phyloP scores from a whole-genome alignment of 2,329 filamentous ascomycete genomes.

The Hypoxylon sp. region DNA sequence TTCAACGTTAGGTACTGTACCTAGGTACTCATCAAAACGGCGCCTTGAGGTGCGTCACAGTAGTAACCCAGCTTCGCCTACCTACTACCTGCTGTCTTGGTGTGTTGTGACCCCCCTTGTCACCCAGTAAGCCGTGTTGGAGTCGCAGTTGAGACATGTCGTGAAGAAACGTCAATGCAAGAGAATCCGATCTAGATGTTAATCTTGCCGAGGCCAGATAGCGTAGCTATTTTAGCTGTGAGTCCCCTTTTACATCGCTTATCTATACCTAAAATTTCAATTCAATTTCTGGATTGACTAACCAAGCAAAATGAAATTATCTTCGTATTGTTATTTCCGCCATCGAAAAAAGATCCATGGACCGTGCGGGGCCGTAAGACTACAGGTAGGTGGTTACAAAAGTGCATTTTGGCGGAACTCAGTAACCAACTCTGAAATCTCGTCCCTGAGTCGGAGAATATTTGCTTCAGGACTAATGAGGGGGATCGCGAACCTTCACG shows the following conservation, averaged over 20 bases:
- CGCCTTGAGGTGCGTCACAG: slow-evolving; percentile 17
- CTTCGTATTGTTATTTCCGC: slow-evolving; percentile 23
- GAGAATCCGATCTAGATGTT: slow-evolving; percentile 38
- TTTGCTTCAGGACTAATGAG: slow-evolving; percentile 20
- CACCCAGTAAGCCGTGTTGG: slow-evolving; percentile 27
- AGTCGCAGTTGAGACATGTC: slow-evolving; percentile 36
- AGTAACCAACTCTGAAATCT: neutral
- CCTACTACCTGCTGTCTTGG: neutral
- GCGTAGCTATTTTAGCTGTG: slow-evolving; percentile 9
- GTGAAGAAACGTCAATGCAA: slow-evolving; percentile 34
- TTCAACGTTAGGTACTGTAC: slow-evolving; percentile 10
- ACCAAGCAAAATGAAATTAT: neutral
- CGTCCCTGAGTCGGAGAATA: neutral
- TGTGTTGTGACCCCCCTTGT: slow-evolving; percentile 10
- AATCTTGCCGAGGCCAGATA: slow-evolving; percentile 29
- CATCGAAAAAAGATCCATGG: slow-evolving; percentile 13
- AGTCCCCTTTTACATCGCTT: slow-evolving; percentile 20
- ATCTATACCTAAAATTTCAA: slow-evolving; percentile 20
- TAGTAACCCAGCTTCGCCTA: neutral
- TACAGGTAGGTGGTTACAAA: neutral
- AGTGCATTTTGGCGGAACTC: slow-evolving; percentile 1
- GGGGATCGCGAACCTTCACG: slow-evolving; percentile 30
- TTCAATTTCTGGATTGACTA: slow-evolving; percentile 11
- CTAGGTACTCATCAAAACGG: slow-evolving; percentile 2
- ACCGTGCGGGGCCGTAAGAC: slow-evolving; percentile 2